Evolutionary conservation across 768 basidiomycete species (phyloP).

Genomic region (Inosperma sp.): DNA sequence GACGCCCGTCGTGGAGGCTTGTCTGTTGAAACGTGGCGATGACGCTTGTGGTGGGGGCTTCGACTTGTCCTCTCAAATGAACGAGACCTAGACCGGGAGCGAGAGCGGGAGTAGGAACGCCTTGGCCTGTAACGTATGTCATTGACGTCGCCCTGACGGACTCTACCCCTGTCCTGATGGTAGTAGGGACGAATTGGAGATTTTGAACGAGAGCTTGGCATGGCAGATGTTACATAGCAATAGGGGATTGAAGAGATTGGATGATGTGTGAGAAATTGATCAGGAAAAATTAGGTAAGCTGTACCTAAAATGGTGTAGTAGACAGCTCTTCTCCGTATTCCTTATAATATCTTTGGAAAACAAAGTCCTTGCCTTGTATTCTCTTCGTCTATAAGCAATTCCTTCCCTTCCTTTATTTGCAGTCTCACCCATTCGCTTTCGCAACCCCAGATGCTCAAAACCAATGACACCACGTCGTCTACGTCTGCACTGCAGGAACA

Average conservation of each 20-base stretch:
- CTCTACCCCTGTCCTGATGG: conserved; percentile 15
- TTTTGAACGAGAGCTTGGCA: background rate
- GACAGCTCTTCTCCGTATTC: background rate
- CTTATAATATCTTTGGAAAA: conserved; percentile 1
- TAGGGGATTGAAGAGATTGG: no score
- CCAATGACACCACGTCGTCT: conserved; percentile 15
- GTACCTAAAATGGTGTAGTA: conserved; percentile 3
- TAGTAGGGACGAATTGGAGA: background rate
- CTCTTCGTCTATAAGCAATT: conserved; percentile 10
- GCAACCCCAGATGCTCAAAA: conserved; percentile 16
- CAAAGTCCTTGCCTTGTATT: conserved; percentile 13
- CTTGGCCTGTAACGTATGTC: conserved; percentile 1
- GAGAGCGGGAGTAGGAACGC: conserved; percentile 10
- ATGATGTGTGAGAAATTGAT: background rate
- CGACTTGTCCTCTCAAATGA: conserved; percentile 27
- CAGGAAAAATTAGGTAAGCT: conserved; percentile 1
- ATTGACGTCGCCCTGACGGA: conserved; percentile 8
- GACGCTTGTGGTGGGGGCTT: conserved; percentile 27
- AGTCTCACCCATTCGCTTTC: conserved; percentile 28
- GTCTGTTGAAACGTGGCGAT: background rate
- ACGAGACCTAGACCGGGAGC: conserved; percentile 23
- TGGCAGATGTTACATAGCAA: no score
- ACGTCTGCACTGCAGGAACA: conserved; percentile 17
- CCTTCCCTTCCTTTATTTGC: conserved; percentile 24
- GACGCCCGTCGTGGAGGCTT: background rate